Evolutionary conservation across 1,284 basidiomycete species (phyloP).

Genomic region (Entoloma clypeatum): DNA sequence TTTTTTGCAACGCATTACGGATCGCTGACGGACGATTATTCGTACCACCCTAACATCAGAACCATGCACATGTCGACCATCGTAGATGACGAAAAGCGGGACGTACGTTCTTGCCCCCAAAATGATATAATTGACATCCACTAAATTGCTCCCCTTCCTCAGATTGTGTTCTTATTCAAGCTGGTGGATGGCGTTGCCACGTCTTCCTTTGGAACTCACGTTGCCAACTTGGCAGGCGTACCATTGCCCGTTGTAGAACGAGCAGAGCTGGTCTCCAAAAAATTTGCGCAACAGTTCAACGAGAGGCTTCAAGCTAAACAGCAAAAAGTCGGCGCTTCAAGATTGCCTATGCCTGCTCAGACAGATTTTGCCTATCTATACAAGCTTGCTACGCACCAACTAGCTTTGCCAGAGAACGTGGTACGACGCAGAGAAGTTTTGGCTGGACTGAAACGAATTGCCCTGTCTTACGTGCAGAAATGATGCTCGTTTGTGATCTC

Average conservation of each 20-base stretch:
- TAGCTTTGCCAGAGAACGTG: conserved; percentile 47
- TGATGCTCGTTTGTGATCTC: conserved; percentile 1
- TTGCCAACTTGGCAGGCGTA: conserved; percentile 84
- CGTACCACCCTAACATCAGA: conserved; percentile 89
- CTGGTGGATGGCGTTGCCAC: conserved; percentile 85
- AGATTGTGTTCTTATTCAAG: conserved; percentile 93
- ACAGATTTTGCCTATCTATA: conserved; percentile 84
- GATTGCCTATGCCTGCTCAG: conserved; percentile 73
- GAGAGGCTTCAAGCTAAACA: conserved; percentile 67
- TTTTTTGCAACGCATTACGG: conserved; percentile 90
- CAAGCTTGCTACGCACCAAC: conserved; percentile 50
- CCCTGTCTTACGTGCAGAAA: conserved; percentile 26
- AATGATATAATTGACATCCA: conserved; percentile 7
- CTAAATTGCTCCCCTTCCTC: conserved; percentile 7
- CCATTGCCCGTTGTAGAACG: conserved; percentile 79
- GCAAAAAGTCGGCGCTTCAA: conserved; percentile 48
- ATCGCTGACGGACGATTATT: conserved; percentile 81
- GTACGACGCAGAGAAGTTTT: conserved; percentile 52
- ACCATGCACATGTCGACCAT: conserved; percentile 94
- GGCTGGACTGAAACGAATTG: conserved; percentile 48
- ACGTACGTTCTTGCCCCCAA: conserved; percentile 42
- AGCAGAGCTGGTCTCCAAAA: conserved; percentile 81
- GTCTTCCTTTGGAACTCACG: conserved; percentile 91
- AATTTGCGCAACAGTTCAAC: conserved; percentile 86
- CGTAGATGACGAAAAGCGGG: conserved; percentile 85